Base-by-base conservation (phyloP, 2,329 filamentous ascomycete genomes). In the Fusarium sp. region DNA sequence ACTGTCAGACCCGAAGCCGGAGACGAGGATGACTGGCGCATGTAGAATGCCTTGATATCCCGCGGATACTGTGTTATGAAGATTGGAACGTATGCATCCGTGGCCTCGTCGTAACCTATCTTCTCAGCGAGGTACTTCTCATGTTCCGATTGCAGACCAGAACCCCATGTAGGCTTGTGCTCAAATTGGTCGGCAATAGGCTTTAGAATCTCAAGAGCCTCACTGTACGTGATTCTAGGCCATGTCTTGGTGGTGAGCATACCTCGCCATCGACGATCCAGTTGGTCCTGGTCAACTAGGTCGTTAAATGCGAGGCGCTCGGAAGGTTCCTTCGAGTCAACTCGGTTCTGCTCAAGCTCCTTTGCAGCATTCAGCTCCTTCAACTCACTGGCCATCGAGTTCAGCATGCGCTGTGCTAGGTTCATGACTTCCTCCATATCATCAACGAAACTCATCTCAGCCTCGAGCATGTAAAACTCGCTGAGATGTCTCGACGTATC, bases 381-480 rank as follows among this genome's bases (percentile, higher is more conserved):
- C 71, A 88, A 76, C 18, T 80, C 80, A 16, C 72, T 82, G 65
- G 78, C 78, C 73, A 88, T 73, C 79, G 84, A 84, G 45, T 89
- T 89, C 56, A 98, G 85, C 87, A 97, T 90, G 60, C 91, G 86
- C 80, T 98, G 94, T 5, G 94, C 88, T n/a, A 95, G 81, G 63
- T 91, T 86, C 88, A 97, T 96, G 75, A 99, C 86, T 31, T 88
- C 84, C 35, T 87, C 84, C 73, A 97, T 85, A 71, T 90, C 84
- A 51, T 93, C 86, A 45, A 92, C 88, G 80, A 97, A 97, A 77
- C 90, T 92, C 79, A 95, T 85, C 81, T 99, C 96, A 21, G 92
- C 95, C 82, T 99, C 96, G 5, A 99, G 88, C 96, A 99, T 98
- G 83, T 98, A 98, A 78, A 99, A 98, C 79, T 99, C 96, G 84